Evolutionary conservation across 2,329 filamentous ascomycete species (phyloP).

Genomic region (Bipolaris victoriae): DNA sequence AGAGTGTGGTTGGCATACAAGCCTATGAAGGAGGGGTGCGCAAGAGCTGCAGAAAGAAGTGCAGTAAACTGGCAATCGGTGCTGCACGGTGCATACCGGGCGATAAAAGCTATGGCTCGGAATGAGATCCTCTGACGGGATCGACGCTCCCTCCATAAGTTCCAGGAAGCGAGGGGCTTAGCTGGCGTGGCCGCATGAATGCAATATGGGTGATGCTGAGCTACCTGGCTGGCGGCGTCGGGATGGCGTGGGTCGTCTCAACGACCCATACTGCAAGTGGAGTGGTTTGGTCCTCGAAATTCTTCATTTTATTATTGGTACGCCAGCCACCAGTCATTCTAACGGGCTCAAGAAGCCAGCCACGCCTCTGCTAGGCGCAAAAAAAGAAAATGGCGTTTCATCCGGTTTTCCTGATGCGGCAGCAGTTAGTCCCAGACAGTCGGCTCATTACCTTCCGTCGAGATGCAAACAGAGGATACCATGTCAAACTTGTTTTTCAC

Average conservation of each 20-base stretch:
- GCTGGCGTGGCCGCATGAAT: conserved; percentile 20
- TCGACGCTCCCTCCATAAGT: conserved; percentile 32
- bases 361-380: conserved; percentile 15
- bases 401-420: not conserved
- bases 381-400: conserved; percentile 15
- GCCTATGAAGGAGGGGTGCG: conserved; percentile 15
- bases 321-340: conserved; percentile 29
- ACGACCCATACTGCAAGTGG: conserved; percentile 29
- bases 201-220: conserved; percentile 24
- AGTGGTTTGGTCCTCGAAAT: conserved; percentile 23
- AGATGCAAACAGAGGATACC: too few relatives aligned
- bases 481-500: not conserved
- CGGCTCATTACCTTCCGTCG: too few relatives aligned
- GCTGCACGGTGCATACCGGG: conserved; percentile 20
- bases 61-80: conserved; percentile 22
- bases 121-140: conserved; percentile 23
- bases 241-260: conserved; percentile 30
- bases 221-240: conserved; percentile 34
- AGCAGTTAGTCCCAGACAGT: not conserved
- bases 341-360: conserved; percentile 13
- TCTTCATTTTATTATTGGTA: conserved; percentile 37
- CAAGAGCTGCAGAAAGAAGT: conserved; percentile 29
- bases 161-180: conserved; percentile 32
- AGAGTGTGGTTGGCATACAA: conserved; percentile 27
- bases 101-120: conserved; percentile 24